Evolutionary conservation across 495 filamentous ascomycete species (phyloP), one percentile per base, ranked within the genome.

Genomic region (Aspergillus funiculosus): DNA sequence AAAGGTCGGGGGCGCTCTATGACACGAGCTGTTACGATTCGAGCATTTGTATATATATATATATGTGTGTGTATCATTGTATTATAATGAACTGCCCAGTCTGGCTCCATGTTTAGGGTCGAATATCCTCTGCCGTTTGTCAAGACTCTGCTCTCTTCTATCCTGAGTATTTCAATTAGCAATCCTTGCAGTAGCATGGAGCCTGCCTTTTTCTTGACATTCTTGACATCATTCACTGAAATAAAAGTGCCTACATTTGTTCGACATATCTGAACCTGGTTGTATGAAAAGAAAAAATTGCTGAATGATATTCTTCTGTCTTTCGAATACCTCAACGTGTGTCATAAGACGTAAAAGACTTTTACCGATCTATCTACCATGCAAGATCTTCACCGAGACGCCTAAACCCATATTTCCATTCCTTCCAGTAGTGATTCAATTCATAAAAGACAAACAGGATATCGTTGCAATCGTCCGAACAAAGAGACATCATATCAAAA

Each of bases 1-100:
- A 61, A 71, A 81, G 45, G 72, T 86, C 19, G 85, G 85, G 1
- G 85, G 85, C 5, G 81, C 82, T 10, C 67, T 89, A 24, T 87
- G 26, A 45, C 27, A 45, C 44, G 11, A 31, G 20, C 11, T 25
- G 9, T 57, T 37, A n/a, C 36, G 15, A 38, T 34, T 19, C 7
- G 27, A 10, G 35, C 2, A 1, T 1, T 3, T 41, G 37, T 48
- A 36, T 28, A 41, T 41, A 21, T 41, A 48, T 44, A 42, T 43
- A 45, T 19, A 18, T 42, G 28, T 40, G 32, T 40, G 18, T 31
- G 4, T 30, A 21, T n/a, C n/a, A n/a, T n/a, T n/a, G n/a, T n/a
- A n/a, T n/a, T n/a, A n/a, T n/a, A n/a, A n/a, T n/a, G n/a, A n/a
- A n/a, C n/a, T n/a, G n/a, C n/a, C n/a, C n/a, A n/a, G n/a, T n/a